Conservation (phyloP, 1,139 yeast genomes). For the Yamadazyma songkhlaensis region DNA sequence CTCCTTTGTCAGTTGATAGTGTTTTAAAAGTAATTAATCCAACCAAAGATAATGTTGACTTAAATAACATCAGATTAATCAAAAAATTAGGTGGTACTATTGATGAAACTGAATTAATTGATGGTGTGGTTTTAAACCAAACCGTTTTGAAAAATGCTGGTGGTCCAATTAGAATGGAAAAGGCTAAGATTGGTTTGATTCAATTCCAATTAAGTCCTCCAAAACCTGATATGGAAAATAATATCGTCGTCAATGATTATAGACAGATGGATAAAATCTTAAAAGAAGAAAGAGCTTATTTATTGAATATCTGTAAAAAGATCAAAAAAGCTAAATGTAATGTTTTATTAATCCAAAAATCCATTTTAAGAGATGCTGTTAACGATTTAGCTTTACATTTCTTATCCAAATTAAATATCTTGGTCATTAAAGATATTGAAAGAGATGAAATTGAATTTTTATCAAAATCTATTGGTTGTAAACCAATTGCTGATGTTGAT, state of each 20-base stretch:
- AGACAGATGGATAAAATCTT: slow-evolving; percentile 98
- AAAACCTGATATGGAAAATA: slow-evolving; percentile 97
- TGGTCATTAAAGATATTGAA: slow-evolving; percentile 95
- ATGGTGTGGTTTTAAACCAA: slow-evolving; percentile 93
- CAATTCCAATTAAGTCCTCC: slow-evolving; percentile 99
- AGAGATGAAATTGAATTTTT: slow-evolving; percentile 95
- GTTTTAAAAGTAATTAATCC: slow-evolving; percentile 73
- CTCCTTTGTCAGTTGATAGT: slow-evolving; percentile 94
- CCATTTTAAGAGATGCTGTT: slow-evolving; percentile 94
- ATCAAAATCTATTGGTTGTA: slow-evolving; percentile 88
- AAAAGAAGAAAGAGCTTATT: slow-evolving; percentile 94
- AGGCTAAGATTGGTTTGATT: slow-evolving; percentile 86
- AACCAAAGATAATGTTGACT: slow-evolving; percentile 63
- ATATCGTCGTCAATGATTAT: slow-evolving; percentile 94
- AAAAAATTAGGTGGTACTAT: slow-evolving; percentile 97
- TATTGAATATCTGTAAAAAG: slow-evolving; percentile 90
- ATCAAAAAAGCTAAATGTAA: slow-evolving; percentile 97
- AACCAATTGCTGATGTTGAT: slow-evolving; percentile 94
- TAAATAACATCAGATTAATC: slow-evolving; percentile 81
- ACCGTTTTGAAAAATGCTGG: slow-evolving; percentile 87
- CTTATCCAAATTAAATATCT: slow-evolving; percentile 83
- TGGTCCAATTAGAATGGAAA: slow-evolving; percentile 94
- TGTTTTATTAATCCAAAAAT: slow-evolving; percentile 88
- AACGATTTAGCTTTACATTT: slow-evolving; percentile 95
- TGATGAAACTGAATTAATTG: slow-evolving; percentile 90